phyloP scores from a whole-genome alignment of 139 green algal species.

The Dunaliella primolecta region DNA sequence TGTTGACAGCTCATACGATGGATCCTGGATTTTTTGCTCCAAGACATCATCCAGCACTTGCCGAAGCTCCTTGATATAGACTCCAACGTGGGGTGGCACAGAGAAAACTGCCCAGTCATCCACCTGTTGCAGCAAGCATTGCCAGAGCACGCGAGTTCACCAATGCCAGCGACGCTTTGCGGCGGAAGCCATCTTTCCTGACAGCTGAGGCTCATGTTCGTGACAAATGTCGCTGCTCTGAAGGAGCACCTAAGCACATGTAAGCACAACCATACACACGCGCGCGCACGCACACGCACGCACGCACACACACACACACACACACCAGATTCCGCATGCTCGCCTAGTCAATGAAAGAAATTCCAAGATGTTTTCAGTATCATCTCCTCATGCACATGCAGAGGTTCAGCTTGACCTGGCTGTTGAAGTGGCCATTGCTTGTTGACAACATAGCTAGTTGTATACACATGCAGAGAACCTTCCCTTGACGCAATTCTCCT shows the following conservation, averaged over 20 bases:
- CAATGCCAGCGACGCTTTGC: background rate
- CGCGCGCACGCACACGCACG: background rate
- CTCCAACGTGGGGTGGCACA: conserved; percentile 46
- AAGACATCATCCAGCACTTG: conserved; percentile 64
- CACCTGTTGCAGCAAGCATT: conserved; percentile 15
- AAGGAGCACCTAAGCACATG: background rate
- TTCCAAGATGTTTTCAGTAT: too few species aligned
- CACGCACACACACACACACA: too few species aligned
- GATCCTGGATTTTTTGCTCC: conserved; percentile 64
- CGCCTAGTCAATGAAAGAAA: too few species aligned
- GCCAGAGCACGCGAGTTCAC: background rate
- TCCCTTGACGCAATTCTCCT: too few species aligned
- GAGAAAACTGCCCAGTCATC: conserved; percentile 71
- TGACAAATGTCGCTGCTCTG: background rate
- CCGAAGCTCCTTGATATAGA: conserved; percentile 76
- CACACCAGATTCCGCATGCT: too few species aligned
- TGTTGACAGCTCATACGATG: conserved; percentile 51
- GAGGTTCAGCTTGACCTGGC: too few species aligned
- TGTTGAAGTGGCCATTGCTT: too few species aligned
- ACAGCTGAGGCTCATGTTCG: background rate
- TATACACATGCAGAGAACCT: too few species aligned
- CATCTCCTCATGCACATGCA: too few species aligned
- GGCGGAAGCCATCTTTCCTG: background rate
- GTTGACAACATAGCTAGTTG: too few species aligned
- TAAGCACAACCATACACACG: background rate